A percentile compares a stretch with the other conserved stretches of the same genome.
These are phyloP conservation scores for Thozetella sp. DNA, from an alignment of 495 filamentous ascomycete genomes.

Conservation along the genomic window DNA sequence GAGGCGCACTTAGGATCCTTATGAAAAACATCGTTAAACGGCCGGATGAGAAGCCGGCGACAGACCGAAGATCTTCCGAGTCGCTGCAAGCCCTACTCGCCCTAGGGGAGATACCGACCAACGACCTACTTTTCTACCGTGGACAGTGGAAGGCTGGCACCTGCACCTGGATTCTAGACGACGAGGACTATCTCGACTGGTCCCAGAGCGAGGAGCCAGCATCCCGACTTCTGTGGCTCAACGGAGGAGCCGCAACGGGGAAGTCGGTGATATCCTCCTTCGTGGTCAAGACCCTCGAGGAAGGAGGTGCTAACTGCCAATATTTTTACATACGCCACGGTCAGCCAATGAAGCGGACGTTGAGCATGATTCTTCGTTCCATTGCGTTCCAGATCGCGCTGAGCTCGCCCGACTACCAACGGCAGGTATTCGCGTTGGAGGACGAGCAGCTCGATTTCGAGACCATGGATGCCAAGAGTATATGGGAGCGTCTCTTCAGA, in stretches of 20 bases:
- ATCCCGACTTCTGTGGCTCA: background rate
- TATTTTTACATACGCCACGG: background rate
- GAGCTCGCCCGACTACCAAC: background rate
- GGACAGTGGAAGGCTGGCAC: too few species aligned
- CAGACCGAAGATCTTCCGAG: conserved; percentile 17
- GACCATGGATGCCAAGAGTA: background rate
- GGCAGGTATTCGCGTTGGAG: background rate
- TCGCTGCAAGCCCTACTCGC: too few species aligned
- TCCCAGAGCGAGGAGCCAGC: background rate
- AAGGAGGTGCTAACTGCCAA: background rate
- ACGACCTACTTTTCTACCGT: too few species aligned
- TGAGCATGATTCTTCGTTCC: background rate
- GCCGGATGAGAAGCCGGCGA: background rate
- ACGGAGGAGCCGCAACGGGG: background rate
- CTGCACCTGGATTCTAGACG: background rate
- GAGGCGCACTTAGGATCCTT: conserved; percentile 33
- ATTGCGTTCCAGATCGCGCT: background rate
- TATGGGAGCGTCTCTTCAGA: background rate
- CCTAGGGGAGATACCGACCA: too few species aligned
- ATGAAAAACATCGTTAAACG: conserved; percentile 6
- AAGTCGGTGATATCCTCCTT: background rate
- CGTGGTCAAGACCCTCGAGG: background rate
- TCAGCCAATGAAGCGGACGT: background rate
- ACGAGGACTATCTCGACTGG: background rate
- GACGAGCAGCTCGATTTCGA: background rate